Evolutionary conservation across 371 early-diverging fungal species (phyloP), one percentile per base, ranked within the genome.

Genomic region (Mortierella sp.): DNA sequence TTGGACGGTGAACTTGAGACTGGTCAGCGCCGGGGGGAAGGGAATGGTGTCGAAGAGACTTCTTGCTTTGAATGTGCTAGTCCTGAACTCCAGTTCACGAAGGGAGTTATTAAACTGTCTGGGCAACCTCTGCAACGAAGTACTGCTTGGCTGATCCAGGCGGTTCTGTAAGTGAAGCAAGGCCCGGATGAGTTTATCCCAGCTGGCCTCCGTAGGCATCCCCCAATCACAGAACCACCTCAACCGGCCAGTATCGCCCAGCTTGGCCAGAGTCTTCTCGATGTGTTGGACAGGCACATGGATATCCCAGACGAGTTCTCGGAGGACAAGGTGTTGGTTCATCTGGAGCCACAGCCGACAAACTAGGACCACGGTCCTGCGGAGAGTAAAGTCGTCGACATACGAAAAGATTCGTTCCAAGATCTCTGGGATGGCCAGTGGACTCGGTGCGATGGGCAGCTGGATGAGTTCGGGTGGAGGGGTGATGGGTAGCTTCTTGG

Each of bases 391-490:
- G 11, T 73, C 54, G n/a, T 73, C 51, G 3, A 73, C 41, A 55
- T 55, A 29, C 0, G 73, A 35, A n/a, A 73, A 73, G 27, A 73
- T 73, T 32, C 55, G 38, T 16, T 73, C 73, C 29, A 73, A 38
- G 35, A 73, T 73, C 43, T 73, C 73, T 11, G 73, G 73, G 56
- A 73, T 73, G 55, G 11, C 8, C 4, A 65, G 38, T 65, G 65
- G 65, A 65, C 38, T 35, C 18, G 65, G 65, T 21, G 65, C 65
- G 18, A 35, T 38, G 7, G 38, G 65, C 6, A 21, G 21, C 7
- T 38, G 38, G 35, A 65, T 38, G 65, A 35, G 65, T 38, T 38
- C 35, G 8, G 65, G 21, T 21, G 35, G 38, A 18, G 21, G 24
- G 14, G 32, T 65, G 38, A 38, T 38, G 38, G 35, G 65, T 38